phyloP scores from a whole-genome alignment of 768 basidiomycete genomes.

The Serendipita sp. region DNA sequence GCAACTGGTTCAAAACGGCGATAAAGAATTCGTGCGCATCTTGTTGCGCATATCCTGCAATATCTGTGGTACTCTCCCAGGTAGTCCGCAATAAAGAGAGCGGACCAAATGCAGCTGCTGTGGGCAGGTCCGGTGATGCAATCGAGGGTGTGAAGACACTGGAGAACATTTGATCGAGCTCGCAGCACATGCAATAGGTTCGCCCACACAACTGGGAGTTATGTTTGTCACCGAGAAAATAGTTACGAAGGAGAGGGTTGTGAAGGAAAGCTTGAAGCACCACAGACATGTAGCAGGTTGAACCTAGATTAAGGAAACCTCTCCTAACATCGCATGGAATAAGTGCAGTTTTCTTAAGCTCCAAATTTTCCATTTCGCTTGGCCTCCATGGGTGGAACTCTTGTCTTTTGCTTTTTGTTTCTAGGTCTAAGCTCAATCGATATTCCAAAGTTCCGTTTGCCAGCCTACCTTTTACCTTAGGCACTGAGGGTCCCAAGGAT shows the following conservation, averaged over 20 bases:
- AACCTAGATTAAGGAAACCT: slow-evolving; percentile 74
- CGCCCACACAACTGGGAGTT: slow-evolving; percentile 51
- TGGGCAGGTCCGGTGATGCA: slow-evolving; percentile 26
- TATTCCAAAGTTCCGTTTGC: no score
- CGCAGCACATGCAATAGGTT: slow-evolving; percentile 69
- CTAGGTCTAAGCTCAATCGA: background rate
- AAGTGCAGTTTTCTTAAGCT: background rate
- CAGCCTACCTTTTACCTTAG: no score
- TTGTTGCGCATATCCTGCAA: slow-evolving; percentile 87
- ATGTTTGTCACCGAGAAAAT: slow-evolving; percentile 83
- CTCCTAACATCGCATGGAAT: slow-evolving; percentile 39
- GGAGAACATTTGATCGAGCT: slow-evolving; percentile 75
- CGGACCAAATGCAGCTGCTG: slow-evolving; percentile 55
- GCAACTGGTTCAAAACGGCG: slow-evolving; percentile 71
- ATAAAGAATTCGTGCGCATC: slow-evolving; percentile 87
- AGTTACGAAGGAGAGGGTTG: slow-evolving; percentile 78
- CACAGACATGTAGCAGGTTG: slow-evolving; percentile 89
- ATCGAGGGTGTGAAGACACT: slow-evolving; percentile 22
- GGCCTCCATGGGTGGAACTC: background rate
- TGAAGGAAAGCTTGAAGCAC: slow-evolving; percentile 78
- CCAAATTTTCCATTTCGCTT: background rate
- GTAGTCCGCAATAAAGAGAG: slow-evolving; percentile 67
- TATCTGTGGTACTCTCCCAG: slow-evolving; percentile 59
- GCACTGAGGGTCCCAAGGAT: no score
- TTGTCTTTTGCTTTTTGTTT: background rate